A percentile compares a stretch with the other conserved stretches of the same genome.
These are phyloP conservation scores for Cronartium quercuum DNA, from an alignment of 1,284 basidiomycete genomes.

Conservation along the genomic window DNA sequence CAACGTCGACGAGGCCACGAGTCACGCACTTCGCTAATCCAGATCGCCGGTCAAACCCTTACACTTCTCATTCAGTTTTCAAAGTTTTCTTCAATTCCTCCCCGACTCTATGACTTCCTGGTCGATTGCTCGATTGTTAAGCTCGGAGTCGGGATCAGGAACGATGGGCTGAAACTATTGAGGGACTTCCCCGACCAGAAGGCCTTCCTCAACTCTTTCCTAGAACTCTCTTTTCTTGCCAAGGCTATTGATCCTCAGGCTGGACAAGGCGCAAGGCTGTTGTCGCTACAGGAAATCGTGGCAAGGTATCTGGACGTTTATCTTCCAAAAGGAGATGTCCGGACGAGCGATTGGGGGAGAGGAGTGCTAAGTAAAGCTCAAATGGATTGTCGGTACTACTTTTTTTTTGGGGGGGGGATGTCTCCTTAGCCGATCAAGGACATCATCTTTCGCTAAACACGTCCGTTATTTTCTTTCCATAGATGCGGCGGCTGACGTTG, in stretches of 20 bases:
- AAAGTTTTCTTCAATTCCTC: background rate
- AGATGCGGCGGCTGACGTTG: slow-evolving; percentile 28
- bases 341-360: slow-evolving; percentile 21
- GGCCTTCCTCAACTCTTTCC: slow-evolving; percentile 14
- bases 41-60: slow-evolving; percentile 4
- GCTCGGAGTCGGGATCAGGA: slow-evolving; percentile 25
- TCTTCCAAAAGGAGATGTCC: slow-evolving; percentile 11
- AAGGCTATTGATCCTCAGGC: background rate
- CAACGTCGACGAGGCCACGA: slow-evolving; percentile 2
- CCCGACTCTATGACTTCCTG: background rate
- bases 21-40: slow-evolving; percentile 5
- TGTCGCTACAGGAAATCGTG: slow-evolving; percentile 19
- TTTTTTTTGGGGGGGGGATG: background rate
- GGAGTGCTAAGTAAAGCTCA: slow-evolving; percentile 1
- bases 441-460: too few relatives aligned
- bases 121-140: slow-evolving; percentile 12
- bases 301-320: slow-evolving; percentile 15
- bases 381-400: slow-evolving; percentile 5
- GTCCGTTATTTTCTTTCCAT: background rate
- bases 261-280: background rate
- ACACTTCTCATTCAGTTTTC: slow-evolving; percentile 15
- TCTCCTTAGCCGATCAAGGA: background rate
- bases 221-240: slow-evolving; percentile 23
- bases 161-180: slow-evolving; percentile 25
- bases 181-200: slow-evolving; percentile 1